Conservation (phyloP, 345 rosid species). For the Brassica napus region Da-Ae NC_063436.1:23350001-23350500, state of each 20-base stretch:
- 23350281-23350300: conserved; percentile 6
- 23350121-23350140: conserved; percentile 83
- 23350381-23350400: neutral
- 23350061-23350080: neutral
- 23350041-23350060: neutral
- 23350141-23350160: conserved; percentile 72
- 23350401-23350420: neutral
- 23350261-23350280: conserved; percentile 59
- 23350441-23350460: neutral
- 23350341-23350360: conserved; percentile 3
- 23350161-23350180: neutral
- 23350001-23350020: conserved; percentile 78
- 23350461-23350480: neutral
- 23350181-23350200: conserved; percentile 34
- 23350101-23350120: conserved; percentile 79
- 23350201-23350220: conserved; percentile 63
- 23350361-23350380: neutral
- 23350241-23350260: conserved; percentile 73
- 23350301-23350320: neutral
- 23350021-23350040: conserved; percentile 62
- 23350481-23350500: too few relatives aligned
- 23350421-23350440: neutral
- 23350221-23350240: conserved; percentile 47
- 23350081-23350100: neutral
- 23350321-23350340: conserved; percentile 11